phyloP scores from a whole-genome alignment of 1,284 basidiomycete genomes.

The Anthracocystis walkeri region DNA sequence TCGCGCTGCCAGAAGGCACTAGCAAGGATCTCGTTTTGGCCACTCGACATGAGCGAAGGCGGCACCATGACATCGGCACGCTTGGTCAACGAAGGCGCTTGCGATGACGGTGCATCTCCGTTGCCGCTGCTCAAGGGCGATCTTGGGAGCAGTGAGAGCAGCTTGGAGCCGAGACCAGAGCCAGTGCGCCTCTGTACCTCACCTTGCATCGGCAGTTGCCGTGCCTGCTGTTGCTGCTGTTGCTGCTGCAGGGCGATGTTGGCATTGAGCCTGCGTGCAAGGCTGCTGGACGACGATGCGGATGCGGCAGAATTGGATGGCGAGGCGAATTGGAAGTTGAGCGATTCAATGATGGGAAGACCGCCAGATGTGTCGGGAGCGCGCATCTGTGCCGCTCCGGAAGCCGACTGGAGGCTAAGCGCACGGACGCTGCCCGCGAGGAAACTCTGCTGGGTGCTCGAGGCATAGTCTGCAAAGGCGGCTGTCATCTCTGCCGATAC shows the following conservation, averaged over 20 bases:
- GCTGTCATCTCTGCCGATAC: constrained; percentile 78
- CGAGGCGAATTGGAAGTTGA: constrained; percentile 70
- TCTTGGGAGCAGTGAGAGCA: constrained; percentile 37
- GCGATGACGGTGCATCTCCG: not conserved
- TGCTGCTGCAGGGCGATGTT: constrained; percentile 6
- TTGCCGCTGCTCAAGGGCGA: constrained; percentile 4
- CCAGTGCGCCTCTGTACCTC: constrained; percentile 10
- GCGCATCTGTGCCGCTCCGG: constrained; percentile 71
- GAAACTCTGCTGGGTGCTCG: constrained; percentile 69
- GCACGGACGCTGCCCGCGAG: constrained; percentile 72
- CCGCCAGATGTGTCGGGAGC: constrained; percentile 64
- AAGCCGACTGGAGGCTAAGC: constrained; percentile 69
- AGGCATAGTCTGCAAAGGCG: constrained; percentile 74
- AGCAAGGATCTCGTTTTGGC: constrained; percentile 83
- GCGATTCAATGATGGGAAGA: constrained; percentile 51
- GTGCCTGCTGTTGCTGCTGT: constrained; percentile 15
- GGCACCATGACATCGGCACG: constrained; percentile 56
- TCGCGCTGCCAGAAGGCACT: constrained; percentile 91
- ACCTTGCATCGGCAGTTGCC: not conserved
- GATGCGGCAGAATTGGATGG: constrained; percentile 74
- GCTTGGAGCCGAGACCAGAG: constrained; percentile 23
- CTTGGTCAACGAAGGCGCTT: constrained; percentile 27
- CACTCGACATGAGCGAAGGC: constrained; percentile 72
- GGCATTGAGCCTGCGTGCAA: constrained; percentile 21
- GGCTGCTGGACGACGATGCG: constrained; percentile 28